Percentiles rank a stretch among this genome's conserved stretches.
These are phyloP conservation scores for Arachis stenosperma DNA, from an alignment of 306 rosid genomes.

Conservation along the genomic window DNA sequence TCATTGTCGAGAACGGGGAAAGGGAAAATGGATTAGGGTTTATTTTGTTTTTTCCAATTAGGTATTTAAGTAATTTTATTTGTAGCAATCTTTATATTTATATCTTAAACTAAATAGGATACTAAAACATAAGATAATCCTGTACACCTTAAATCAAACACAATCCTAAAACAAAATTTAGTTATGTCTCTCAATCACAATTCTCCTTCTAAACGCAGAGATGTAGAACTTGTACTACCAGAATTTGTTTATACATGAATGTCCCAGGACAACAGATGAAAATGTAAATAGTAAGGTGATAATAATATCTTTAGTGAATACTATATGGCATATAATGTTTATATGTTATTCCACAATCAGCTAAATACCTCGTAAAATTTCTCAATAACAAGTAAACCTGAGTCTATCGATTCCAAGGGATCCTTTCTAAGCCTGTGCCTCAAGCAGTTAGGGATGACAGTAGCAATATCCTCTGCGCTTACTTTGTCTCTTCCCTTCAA, in stretches of 20 bases:
- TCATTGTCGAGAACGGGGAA: too few relatives aligned
- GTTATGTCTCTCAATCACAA: too few relatives aligned
- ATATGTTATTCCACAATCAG: slow-evolving; percentile 46
- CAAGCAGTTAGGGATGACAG: slow-evolving; percentile 92
- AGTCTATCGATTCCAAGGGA: slow-evolving; percentile 92
- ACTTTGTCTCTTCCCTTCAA: slow-evolving; percentile 80
- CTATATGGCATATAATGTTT: slow-evolving; percentile 22
- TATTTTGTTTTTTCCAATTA: too few relatives aligned
- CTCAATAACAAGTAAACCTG: slow-evolving; percentile 89
- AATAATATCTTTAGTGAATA: slow-evolving; percentile 42
- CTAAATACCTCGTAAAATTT: slow-evolving; percentile 84
- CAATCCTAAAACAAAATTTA: too few relatives aligned
- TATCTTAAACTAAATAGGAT: too few relatives aligned
- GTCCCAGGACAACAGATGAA: slow-evolving; percentile 28
- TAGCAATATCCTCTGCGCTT: slow-evolving; percentile 81
- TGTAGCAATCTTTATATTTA: too few relatives aligned
- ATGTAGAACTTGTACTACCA: too few relatives aligned
- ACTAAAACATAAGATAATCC: too few relatives aligned
- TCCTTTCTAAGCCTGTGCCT: slow-evolving; percentile 97
- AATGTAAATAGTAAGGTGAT: slow-evolving; percentile 31
- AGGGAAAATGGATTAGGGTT: too few relatives aligned
- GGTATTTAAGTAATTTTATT: too few relatives aligned
- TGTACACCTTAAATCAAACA: too few relatives aligned
- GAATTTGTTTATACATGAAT: not conserved
- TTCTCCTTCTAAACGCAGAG: too few relatives aligned